Conservation (phyloP, 805 yeast species). For the Candida ponderosae region DNA sequence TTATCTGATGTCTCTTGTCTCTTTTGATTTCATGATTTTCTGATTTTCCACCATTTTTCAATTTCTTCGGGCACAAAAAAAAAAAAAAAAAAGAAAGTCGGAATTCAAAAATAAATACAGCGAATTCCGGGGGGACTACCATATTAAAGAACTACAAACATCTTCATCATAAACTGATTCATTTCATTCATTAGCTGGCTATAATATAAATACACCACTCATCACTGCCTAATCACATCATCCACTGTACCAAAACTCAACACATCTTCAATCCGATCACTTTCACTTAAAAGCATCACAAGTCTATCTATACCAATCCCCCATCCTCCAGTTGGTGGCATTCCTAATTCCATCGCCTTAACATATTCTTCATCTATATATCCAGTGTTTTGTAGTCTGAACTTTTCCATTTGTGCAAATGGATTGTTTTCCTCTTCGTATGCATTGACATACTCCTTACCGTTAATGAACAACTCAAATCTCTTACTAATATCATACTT, state of each 20-base stretch:
- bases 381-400: slow-evolving; percentile 59
- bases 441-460: slow-evolving; percentile 82
- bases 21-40: too few relatives aligned
- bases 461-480: slow-evolving; percentile 77
- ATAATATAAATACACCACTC: too few relatives aligned
- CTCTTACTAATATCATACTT: slow-evolving; percentile 47
- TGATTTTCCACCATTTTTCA: too few relatives aligned
- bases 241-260: slow-evolving; percentile 66
- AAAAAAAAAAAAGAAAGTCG: too few relatives aligned
- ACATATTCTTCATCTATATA: slow-evolving; percentile 69
- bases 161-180: too few relatives aligned
- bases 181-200: too few relatives aligned
- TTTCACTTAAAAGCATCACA: slow-evolving; percentile 66
- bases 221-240: slow-evolving; percentile 58
- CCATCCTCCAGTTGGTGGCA: slow-evolving; percentile 99
- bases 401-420: slow-evolving; percentile 54
- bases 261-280: slow-evolving; percentile 65
- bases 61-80: too few relatives aligned
- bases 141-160: too few relatives aligned
- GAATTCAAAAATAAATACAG: too few relatives aligned
- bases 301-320: slow-evolving; percentile 91
- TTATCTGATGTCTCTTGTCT: too few relatives aligned
- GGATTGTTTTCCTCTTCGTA: slow-evolving; percentile 97
- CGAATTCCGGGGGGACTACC: too few relatives aligned
- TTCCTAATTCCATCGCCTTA: slow-evolving; percentile 78